phyloP scores from a whole-genome alignment of 768 basidiomycete genomes.

The Amanita inopinata region DNA sequence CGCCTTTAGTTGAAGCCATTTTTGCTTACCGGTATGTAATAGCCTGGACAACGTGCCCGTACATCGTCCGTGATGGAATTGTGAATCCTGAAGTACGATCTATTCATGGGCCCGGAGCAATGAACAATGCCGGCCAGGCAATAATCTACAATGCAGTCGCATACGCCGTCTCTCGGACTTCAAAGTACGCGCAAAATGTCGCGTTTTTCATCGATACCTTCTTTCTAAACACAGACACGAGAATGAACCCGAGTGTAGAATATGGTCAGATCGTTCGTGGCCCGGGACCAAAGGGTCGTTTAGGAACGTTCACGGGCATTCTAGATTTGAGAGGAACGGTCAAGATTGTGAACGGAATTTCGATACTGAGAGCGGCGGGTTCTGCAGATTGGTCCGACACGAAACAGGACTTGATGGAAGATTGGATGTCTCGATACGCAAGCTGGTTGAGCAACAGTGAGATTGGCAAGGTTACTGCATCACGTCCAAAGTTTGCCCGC shows the following conservation, averaged over 20 bases:
- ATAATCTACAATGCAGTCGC: constrained; percentile 52
- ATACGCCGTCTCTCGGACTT: constrained; percentile 33
- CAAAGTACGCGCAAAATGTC: constrained; percentile 30
- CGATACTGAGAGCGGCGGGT: constrained; percentile 39
- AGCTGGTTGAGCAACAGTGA: constrained; percentile 42
- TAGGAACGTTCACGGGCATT: constrained; percentile 43
- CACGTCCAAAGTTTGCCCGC: constrained; percentile 37
- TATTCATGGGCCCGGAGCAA: constrained; percentile 45
- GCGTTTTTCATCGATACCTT: constrained; percentile 41
- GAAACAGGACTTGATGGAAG: constrained; percentile 35
- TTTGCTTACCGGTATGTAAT: no score
- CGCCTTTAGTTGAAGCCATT: no score
- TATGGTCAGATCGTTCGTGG: constrained; percentile 40
- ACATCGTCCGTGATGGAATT: constrained; percentile 44
- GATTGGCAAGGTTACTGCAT: constrained; percentile 38
- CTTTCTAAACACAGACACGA: constrained; percentile 47
- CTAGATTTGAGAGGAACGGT: constrained; percentile 51
- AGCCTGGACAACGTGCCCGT: constrained; percentile 55
- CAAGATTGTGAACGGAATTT: constrained; percentile 43
- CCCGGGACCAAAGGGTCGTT: constrained; percentile 26
- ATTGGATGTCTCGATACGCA: constrained; percentile 44
- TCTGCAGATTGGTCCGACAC: constrained; percentile 45
- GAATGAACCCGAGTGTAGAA: constrained; percentile 57
- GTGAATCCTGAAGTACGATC: constrained; percentile 57
- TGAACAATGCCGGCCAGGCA: constrained; percentile 46